Evolutionary conservation across 768 basidiomycete species (phyloP).

Genomic region (Lactarius evosmus): DNA sequence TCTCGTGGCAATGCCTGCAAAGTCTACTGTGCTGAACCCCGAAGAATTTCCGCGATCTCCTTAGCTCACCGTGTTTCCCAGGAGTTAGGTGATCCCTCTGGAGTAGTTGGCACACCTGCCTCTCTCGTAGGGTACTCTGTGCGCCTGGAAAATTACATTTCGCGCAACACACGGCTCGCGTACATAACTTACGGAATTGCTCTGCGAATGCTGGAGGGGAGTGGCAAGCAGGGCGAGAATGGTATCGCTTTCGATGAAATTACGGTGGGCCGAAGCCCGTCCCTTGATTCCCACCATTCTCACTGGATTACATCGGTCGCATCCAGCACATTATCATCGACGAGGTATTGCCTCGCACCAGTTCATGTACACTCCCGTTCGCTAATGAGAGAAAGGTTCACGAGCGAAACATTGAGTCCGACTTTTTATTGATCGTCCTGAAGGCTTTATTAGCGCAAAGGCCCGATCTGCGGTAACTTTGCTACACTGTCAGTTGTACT

Average conservation of each 20-base stretch:
- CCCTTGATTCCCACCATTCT: conserved; percentile 18
- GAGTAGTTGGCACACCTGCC: conserved; percentile 66
- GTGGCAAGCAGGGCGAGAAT: conserved; percentile 62
- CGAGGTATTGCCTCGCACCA: conserved; percentile 50
- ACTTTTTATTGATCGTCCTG: conserved; percentile 92
- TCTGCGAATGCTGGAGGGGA: conserved; percentile 92
- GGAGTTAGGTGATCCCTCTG: conserved; percentile 84
- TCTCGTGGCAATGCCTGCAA: conserved; percentile 79
- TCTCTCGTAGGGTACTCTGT: conserved; percentile 95
- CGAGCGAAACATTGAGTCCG: conserved; percentile 95
- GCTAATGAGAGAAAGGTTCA: conserved; percentile 57
- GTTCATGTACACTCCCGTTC: conserved; percentile 10
- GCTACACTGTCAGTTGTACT: not conserved
- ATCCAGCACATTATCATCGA: conserved; percentile 90
- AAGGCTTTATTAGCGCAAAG: conserved; percentile 75
- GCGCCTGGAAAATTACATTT: conserved; percentile 83
- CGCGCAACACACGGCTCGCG: conserved; percentile 70
- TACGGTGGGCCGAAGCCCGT: conserved; percentile 54
- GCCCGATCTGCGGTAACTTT: conserved; percentile 71
- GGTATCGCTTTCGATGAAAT: conserved; percentile 90
- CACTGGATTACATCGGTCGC: conserved; percentile 13
- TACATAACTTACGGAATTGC: conserved; percentile 96
- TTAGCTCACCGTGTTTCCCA: conserved; percentile 92
- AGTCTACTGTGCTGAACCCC: conserved; percentile 92
- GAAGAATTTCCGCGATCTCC: conserved; percentile 94